A percentile compares a stretch with the other conserved stretches of the same genome.
These are phyloP conservation scores for Rubus idaeus DNA, from an alignment of 306 rosid genomes.

Conservation along the genomic window DNA sequence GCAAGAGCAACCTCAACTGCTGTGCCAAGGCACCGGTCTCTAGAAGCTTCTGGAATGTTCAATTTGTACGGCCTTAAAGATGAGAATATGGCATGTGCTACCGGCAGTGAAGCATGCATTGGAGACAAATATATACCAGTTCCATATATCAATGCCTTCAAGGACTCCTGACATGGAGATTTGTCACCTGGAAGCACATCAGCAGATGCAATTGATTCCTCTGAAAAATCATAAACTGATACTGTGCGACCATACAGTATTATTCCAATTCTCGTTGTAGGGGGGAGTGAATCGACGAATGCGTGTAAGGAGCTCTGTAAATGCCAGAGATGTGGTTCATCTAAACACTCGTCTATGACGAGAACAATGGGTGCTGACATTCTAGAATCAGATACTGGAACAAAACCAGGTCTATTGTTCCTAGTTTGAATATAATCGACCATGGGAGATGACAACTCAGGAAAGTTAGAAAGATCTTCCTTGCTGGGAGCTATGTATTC, in stretches of 20 bases:
- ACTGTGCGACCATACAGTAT: slow-evolving; percentile 85
- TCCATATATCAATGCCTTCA: slow-evolving; percentile 84
- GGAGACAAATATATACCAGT: slow-evolving; percentile 91
- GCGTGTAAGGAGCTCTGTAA: slow-evolving; percentile 96
- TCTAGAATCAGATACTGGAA: slow-evolving; percentile 95
- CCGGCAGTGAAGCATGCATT: slow-evolving; percentile 89
- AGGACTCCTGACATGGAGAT: slow-evolving; percentile 69
- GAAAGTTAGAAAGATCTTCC: slow-evolving; percentile 74
- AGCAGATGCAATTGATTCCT: slow-evolving; percentile 86
- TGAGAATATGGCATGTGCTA: slow-evolving; percentile 89
- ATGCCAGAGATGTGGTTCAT: slow-evolving; percentile 89
- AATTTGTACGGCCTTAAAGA: slow-evolving; percentile 80
- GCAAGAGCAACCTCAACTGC: slow-evolving; percentile 98
- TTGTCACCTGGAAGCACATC: slow-evolving; percentile 96
- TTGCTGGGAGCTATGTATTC: slow-evolving; percentile 77
- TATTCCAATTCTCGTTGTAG: slow-evolving; percentile 86
- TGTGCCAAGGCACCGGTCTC: slow-evolving; percentile 93
- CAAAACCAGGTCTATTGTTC: slow-evolving; percentile 90
- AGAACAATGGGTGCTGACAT: slow-evolving; percentile 85
- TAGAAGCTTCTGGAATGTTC: slow-evolving; percentile 77
- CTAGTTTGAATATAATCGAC: slow-evolving; percentile 90
- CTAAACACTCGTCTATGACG: slow-evolving; percentile 90
- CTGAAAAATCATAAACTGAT: slow-evolving; percentile 87
- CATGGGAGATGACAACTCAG: slow-evolving; percentile 80
- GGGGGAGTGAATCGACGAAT: slow-evolving; percentile 84